phyloP scores from a whole-genome alignment of 1,284 basidiomycete genomes.

The Agroathelia rolfsii region DNA sequence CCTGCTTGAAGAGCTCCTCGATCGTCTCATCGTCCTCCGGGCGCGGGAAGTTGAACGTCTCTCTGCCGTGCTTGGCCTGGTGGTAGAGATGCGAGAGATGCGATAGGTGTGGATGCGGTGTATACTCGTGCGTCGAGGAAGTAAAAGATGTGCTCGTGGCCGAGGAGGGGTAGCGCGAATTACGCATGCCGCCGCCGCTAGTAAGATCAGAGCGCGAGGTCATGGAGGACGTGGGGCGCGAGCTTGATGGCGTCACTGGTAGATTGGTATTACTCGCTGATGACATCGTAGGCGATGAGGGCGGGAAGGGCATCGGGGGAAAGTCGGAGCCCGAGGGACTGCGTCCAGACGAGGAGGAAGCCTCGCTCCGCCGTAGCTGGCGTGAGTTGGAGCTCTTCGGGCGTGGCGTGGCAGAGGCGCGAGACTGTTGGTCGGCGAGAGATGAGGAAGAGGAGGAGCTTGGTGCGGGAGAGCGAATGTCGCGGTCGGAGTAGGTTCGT shows the following conservation, averaged over 20 bases:
- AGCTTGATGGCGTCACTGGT: conserved; percentile 23
- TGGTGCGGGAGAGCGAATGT: too few species aligned
- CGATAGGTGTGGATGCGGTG: too few species aligned
- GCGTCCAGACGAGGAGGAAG: conserved; percentile 35
- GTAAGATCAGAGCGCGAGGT: conserved; percentile 56
- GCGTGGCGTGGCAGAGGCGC: conserved; percentile 22
- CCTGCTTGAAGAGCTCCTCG: conserved; percentile 67
- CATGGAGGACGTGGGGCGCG: conserved; percentile 42
- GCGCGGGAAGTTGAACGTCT: conserved; percentile 62
- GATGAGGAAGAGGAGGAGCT: too few species aligned
- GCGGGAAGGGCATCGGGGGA: conserved; percentile 31
- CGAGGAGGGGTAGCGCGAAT: conserved; percentile 54
- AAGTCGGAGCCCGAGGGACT: conserved; percentile 38
- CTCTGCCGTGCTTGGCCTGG: conserved; percentile 24
- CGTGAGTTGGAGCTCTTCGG: conserved; percentile 26
- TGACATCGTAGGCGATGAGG: too few species aligned
- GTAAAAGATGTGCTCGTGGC: conserved; percentile 38
- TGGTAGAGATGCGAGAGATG: conserved; percentile 48
- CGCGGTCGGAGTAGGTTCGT: too few species aligned
- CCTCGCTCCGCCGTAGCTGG: conserved; percentile 44
- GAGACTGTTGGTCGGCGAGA: too few species aligned
- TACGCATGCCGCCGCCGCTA: conserved; percentile 40
- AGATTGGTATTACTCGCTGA: conserved; percentile 19
- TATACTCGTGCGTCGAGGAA: too few species aligned
- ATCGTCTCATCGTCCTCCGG: conserved; percentile 70